phyloP scores from a whole-genome alignment of 306 rosid genomes.

The Glycine latifolia region DNA sequence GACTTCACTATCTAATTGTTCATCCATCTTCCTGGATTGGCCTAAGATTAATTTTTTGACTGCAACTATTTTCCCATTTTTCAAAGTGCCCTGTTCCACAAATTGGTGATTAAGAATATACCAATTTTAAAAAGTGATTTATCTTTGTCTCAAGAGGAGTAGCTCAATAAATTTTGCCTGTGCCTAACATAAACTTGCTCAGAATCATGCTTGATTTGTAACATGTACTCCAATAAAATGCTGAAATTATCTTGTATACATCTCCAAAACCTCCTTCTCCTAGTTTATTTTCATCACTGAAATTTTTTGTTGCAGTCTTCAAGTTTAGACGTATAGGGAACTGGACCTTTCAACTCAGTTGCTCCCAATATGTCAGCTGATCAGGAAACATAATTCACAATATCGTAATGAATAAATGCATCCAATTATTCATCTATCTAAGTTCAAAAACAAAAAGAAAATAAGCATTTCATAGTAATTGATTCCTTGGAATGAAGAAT shows the following conservation, averaged over 20 bases:
- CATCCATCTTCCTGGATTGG: constrained; percentile 56
- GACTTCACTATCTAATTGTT: constrained; percentile 68
- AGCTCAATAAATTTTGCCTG: neutral
- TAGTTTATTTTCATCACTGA: constrained; percentile 64
- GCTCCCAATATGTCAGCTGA: constrained; percentile 49
- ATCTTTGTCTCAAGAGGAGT: neutral
- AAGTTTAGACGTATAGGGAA: constrained; percentile 62
- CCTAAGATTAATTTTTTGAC: constrained; percentile 29
- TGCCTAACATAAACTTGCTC: neutral
- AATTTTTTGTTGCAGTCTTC: constrained; percentile 68
- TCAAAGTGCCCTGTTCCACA: constrained; percentile 53
- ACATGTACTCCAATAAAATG: neutral
- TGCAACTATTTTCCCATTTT: no score
- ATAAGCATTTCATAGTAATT: no score
- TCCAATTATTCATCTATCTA: no score
- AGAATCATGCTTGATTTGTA: neutral
- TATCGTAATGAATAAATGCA: no score
- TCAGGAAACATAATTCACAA: no score
- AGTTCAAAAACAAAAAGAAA: no score
- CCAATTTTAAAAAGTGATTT: neutral
- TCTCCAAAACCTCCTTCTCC: constrained; percentile 87
- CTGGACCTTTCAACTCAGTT: constrained; percentile 71
- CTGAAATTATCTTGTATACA: constrained; percentile 66
- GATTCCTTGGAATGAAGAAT: no score
- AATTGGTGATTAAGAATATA: neutral